phyloP scores from a whole-genome alignment of 129 eudicot species.

The Calendula officinalis region DNA sequence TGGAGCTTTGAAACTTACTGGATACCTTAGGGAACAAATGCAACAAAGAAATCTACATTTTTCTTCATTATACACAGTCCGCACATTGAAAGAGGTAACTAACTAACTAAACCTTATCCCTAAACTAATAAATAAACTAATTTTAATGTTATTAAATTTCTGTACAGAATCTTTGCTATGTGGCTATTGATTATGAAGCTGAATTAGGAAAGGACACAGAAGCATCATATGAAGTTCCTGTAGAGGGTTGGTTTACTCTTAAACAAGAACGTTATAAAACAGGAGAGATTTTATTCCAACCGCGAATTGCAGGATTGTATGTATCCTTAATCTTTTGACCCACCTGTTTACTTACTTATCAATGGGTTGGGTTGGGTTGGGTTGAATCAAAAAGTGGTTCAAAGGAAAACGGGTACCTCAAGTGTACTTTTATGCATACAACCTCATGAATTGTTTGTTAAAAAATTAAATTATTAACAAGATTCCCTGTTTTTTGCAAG shows the following conservation, averaged over 20 bases:
- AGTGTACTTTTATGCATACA: too few species aligned
- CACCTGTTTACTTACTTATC: too few species aligned
- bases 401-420: too few species aligned
- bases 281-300: constrained; percentile 90
- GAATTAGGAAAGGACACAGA: constrained; percentile 70
- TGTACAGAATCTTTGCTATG: constrained; percentile 87
- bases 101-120: too few species aligned
- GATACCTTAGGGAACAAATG: constrained; percentile 83
- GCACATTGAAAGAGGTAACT: constrained; percentile 79
- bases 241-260: constrained; percentile 73
- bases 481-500: background rate
- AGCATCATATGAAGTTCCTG: constrained; percentile 64
- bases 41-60: constrained; percentile 62
- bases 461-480: too few species aligned
- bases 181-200: constrained; percentile 81
- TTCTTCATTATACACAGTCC: constrained; percentile 74
- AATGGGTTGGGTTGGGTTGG: too few species aligned
- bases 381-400: too few species aligned
- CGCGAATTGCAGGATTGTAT: constrained; percentile 91
- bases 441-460: too few species aligned
- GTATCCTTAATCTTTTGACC: constrained; percentile 31
- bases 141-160: constrained; percentile 16
- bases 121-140: too few species aligned
- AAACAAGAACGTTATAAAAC: constrained; percentile 86
- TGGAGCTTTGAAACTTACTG: constrained; percentile 88